These are phyloP conservation scores for Truncatella angustata DNA, from an alignment of 2,329 filamentous ascomycete genomes.

Conservation along the genomic window DNA sequence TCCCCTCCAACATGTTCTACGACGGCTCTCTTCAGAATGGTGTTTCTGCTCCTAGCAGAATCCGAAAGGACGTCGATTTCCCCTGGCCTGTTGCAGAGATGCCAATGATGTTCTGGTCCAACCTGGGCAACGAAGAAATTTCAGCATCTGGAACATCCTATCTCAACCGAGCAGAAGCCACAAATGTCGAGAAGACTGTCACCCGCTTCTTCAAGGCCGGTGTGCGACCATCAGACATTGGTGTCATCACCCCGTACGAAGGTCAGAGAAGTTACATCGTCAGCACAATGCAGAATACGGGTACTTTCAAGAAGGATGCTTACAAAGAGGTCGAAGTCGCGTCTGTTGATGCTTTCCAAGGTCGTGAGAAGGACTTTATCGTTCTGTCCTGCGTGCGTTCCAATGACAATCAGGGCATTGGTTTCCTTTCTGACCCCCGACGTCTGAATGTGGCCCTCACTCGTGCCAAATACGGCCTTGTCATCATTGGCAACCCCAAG, in stretches of 20 bases:
- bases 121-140: constrained; percentile 95
- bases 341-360: constrained; percentile 97
- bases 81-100: constrained; percentile 93
- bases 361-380: constrained; percentile 98
- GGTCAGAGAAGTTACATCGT: constrained; percentile 98
- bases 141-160: constrained; percentile 97
- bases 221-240: constrained; percentile 89
- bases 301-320: constrained; percentile 95
- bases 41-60: constrained; percentile 82
- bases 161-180: constrained; percentile 93
- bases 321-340: constrained; percentile 99
- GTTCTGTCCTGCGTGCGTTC: constrained; percentile 96
- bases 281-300: constrained; percentile 97
- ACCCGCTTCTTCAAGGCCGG: constrained; percentile 98
- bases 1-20: constrained; percentile 99
- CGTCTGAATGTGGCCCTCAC: constrained; percentile 97
- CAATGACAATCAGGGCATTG: constrained; percentile 98
- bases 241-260: constrained; percentile 98
- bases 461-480: constrained; percentile 92
- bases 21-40: constrained; percentile 96
- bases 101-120: constrained; percentile 99
- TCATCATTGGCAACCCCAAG: constrained; percentile 96
- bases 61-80: constrained; percentile 93
- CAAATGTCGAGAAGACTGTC: constrained; percentile 97
- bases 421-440: constrained; percentile 95